These are phyloP conservation scores for Aspergillaceae sp. DNA, from an alignment of 2,329 filamentous ascomycete species.

Conservation along the genomic window DNA sequence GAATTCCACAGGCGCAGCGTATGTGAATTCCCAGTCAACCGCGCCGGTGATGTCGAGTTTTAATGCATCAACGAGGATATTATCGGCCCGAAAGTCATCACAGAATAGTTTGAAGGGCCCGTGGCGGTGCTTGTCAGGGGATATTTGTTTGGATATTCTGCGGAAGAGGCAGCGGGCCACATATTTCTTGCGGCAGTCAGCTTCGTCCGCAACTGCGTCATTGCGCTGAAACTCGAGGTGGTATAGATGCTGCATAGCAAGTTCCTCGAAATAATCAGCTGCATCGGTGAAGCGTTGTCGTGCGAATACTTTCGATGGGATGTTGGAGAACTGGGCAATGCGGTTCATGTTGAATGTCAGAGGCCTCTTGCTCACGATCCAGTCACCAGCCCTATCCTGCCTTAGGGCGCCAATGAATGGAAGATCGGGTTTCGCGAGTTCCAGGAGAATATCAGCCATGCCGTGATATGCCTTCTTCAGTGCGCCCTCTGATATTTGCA, in stretches of 20 bases:
- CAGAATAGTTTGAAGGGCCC: conserved; percentile 18
- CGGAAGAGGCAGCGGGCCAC: neutral
- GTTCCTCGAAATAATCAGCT: conserved; percentile 17
- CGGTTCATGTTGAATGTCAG: conserved; percentile 22
- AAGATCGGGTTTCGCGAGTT: conserved; percentile 18
- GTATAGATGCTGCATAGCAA: conserved; percentile 17
- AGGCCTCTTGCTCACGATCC: conserved; percentile 11
- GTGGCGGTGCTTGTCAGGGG: conserved; percentile 4
- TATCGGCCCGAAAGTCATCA: conserved; percentile 15
- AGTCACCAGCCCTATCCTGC: conserved; percentile 6
- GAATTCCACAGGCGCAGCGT: conserved; percentile 13
- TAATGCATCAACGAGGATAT: conserved; percentile 9
- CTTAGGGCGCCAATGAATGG: conserved; percentile 16
- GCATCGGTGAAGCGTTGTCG: conserved; percentile 13
- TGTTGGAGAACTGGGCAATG: conserved; percentile 16
- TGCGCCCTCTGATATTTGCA: conserved; percentile 9
- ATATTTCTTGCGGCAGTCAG: conserved; percentile 1
- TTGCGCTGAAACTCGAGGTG: conserved; percentile 22
- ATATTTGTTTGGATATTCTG: conserved; percentile 2
- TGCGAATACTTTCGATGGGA: conserved; percentile 10
- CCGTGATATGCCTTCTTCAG: conserved; percentile 14
- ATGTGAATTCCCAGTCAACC: conserved; percentile 18
- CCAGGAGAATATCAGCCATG: conserved; percentile 18
- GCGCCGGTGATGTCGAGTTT: conserved; percentile 9
- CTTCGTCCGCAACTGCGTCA: conserved; percentile 9